These are phyloP conservation scores for Ulota crispa DNA, from an alignment of 225 moss, liverwort and hornwort species.

Conservation along the genomic window DNA sequence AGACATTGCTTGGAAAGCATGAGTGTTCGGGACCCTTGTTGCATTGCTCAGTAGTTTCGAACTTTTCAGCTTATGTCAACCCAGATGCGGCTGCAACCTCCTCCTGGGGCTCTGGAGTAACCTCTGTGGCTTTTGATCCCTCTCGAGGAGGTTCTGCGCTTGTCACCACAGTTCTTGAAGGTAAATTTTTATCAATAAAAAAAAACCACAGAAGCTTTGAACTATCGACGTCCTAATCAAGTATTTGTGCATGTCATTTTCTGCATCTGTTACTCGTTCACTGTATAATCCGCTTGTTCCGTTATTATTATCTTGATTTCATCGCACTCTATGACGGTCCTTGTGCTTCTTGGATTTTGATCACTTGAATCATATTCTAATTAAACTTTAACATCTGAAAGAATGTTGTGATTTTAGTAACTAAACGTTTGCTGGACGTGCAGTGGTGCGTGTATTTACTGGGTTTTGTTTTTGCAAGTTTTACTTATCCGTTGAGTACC, in stretches of 20 bases:
- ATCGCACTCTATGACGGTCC: neutral
- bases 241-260: neutral
- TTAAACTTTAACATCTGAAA: no score
- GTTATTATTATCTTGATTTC: neutral
- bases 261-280: neutral
- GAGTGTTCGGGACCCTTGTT: slow-evolving; percentile 72
- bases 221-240: neutral
- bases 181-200: slow-evolving; percentile 27
- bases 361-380: neutral
- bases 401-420: slow-evolving; percentile 8
- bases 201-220: neutral
- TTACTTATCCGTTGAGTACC: neutral
- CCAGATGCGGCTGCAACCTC: slow-evolving; percentile 76
- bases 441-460: neutral
- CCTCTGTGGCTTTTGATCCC: slow-evolving; percentile 85
- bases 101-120: slow-evolving; percentile 88
- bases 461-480: neutral
- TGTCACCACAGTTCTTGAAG: slow-evolving; percentile 78
- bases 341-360: slow-evolving; percentile 5
- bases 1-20: slow-evolving; percentile 60
- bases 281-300: slow-evolving; percentile 5
- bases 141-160: slow-evolving; percentile 84
- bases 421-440: neutral
- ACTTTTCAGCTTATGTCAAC: slow-evolving; percentile 76
- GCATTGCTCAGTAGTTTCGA: slow-evolving; percentile 86